These are phyloP conservation scores for Colletotrichum plurivorum DNA, from an alignment of 2,329 filamentous ascomycete genomes.

Conservation along the genomic window DNA sequence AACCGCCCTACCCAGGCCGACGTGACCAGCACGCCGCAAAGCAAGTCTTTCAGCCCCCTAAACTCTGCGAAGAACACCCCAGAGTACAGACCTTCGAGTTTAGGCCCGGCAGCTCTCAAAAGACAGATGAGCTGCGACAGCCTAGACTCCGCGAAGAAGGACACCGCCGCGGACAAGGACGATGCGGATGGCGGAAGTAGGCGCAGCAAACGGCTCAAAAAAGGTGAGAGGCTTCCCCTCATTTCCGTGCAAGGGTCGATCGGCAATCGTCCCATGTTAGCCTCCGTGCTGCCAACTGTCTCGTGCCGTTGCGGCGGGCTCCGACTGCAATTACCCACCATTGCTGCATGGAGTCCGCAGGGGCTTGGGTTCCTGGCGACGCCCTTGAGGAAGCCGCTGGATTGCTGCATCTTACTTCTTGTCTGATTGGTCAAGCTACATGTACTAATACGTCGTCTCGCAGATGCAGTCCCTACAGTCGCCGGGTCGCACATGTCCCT, in stretches of 20 bases:
- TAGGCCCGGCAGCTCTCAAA: slow-evolving; percentile 76
- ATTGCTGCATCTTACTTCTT: neutral
- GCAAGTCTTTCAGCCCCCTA: slow-evolving; percentile 73
- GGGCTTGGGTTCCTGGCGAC: slow-evolving; percentile 41
- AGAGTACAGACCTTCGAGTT: slow-evolving; percentile 70
- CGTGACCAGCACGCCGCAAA: slow-evolving; percentile 72
- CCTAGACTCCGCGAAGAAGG: slow-evolving; percentile 63
- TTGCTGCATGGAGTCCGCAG: slow-evolving; percentile 34
- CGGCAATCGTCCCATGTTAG: slow-evolving; percentile 27
- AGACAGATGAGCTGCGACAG: slow-evolving; percentile 78
- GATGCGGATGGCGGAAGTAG: slow-evolving; percentile 75
- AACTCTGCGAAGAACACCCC: slow-evolving; percentile 75
- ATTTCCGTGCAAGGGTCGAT: slow-evolving; percentile 1
- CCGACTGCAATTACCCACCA: slow-evolving; percentile 16
- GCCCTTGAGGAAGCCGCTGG: slow-evolving; percentile 6
- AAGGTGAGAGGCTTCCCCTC: slow-evolving; percentile 58
- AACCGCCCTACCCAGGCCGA: slow-evolving; percentile 65
- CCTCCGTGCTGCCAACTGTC: slow-evolving; percentile 18
- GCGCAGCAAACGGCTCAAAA: slow-evolving; percentile 93
- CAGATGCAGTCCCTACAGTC: slow-evolving; percentile 82
- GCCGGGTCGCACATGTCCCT: slow-evolving; percentile 97
- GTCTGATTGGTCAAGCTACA: neutral
- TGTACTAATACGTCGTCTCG: slow-evolving; percentile 46
- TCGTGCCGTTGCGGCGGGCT: slow-evolving; percentile 16
- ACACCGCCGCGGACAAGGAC: slow-evolving; percentile 63